Conservation (phyloP, 1,139 yeast genomes). For the Debaryomyces subglobosus region DNA sequence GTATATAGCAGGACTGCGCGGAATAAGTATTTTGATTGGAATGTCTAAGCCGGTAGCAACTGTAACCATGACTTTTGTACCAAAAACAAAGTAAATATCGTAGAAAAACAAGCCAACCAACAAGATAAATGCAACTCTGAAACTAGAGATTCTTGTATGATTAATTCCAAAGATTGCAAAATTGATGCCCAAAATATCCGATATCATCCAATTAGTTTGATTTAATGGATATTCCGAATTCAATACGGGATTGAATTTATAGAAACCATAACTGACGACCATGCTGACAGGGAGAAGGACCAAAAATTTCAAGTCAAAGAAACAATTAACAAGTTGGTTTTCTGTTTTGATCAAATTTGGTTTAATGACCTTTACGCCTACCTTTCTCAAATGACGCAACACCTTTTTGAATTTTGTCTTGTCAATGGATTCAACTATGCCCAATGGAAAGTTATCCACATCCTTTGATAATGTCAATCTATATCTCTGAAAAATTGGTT, state of each 20-base stretch:
- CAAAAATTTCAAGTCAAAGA: conserved; percentile 38
- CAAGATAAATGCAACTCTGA: conserved; percentile 48
- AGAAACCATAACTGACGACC: conserved; percentile 21
- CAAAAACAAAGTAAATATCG: conserved; percentile 70
- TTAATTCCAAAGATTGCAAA: conserved; percentile 41
- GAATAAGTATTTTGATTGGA: conserved; percentile 59
- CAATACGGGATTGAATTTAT: conserved; percentile 25
- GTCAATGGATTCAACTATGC: conserved; percentile 20
- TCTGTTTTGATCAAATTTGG: conserved; percentile 25
- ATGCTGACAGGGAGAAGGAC: conserved; percentile 26
- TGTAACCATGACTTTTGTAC: conserved; percentile 61
- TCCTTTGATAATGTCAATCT: conserved; percentile 23
- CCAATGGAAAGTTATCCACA: conserved; percentile 25
- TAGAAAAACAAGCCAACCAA: conserved; percentile 57
- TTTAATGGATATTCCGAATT: conserved; percentile 14
- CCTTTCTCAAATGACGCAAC: conserved; percentile 16
- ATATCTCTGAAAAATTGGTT: conserved; percentile 21
- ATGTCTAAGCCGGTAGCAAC: conserved; percentile 61
- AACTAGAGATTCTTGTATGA: conserved; percentile 34
- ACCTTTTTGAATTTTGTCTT: conserved; percentile 14
- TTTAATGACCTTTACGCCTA: conserved; percentile 19
- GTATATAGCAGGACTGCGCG: conserved; percentile 26
- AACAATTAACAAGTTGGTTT: conserved; percentile 31
- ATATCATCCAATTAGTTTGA: conserved; percentile 30
- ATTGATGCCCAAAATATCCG: conserved; percentile 37